Conservation (phyloP, 768 basidiomycete genomes). For the Russula abietina region DNA sequence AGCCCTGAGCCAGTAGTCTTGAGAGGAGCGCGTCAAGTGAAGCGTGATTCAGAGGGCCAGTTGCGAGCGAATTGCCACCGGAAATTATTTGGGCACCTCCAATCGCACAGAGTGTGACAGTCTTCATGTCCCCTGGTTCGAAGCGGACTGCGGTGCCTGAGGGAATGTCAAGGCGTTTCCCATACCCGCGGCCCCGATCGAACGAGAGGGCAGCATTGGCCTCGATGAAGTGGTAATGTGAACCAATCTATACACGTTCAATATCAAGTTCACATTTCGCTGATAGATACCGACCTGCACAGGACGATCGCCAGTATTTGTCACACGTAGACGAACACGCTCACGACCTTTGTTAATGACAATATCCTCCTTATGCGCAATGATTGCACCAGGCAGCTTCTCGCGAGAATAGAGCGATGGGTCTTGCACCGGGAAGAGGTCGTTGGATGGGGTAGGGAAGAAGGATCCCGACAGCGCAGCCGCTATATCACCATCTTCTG, state of each 20-base stretch:
- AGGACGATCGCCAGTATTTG: constrained; percentile 89
- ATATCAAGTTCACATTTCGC: constrained; percentile 5
- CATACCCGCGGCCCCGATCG: constrained; percentile 75
- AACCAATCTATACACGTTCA: constrained; percentile 58
- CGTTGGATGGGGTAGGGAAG: constrained; percentile 66
- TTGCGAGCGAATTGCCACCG: constrained; percentile 74
- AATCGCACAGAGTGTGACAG: constrained; percentile 75
- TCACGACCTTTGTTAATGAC: constrained; percentile 69
- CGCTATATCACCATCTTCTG: constrained; percentile 67
- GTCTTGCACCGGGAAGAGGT: constrained; percentile 56
- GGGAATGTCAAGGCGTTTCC: constrained; percentile 84
- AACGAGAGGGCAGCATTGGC: constrained; percentile 77
- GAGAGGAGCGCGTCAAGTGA: constrained; percentile 44
- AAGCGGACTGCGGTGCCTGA: constrained; percentile 95
- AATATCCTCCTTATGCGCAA: constrained; percentile 60
- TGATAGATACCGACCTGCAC: constrained; percentile 58
- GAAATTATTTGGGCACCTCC: constrained; percentile 64
- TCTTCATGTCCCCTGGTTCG: constrained; percentile 86
- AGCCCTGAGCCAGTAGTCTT: constrained; percentile 52
- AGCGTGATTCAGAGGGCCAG: constrained; percentile 44
- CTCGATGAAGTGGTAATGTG: constrained; percentile 93
- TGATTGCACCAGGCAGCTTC: constrained; percentile 68
- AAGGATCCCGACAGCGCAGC: constrained; percentile 95
- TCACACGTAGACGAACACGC: constrained; percentile 66
- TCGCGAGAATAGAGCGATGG: constrained; percentile 45